These are phyloP conservation scores for Cercospora zeae-maydis DNA, from an alignment of 2,329 filamentous ascomycete species.

Conservation along the genomic window DNA sequence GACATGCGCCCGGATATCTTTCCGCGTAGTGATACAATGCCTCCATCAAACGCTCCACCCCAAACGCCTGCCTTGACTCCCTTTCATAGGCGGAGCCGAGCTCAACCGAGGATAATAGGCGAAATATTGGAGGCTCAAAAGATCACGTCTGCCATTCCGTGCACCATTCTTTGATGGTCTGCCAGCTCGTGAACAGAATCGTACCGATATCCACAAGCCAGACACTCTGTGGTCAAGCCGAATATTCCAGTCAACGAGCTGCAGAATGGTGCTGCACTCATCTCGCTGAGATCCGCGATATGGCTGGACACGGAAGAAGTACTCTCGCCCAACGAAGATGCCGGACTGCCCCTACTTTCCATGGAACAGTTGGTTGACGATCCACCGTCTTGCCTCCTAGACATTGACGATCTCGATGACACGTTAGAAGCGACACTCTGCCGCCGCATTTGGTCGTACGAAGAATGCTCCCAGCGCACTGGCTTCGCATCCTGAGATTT, in stretches of 20 bases:
- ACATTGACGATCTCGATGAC: slow-evolving; percentile 6
- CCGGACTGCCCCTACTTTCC: slow-evolving; percentile 11
- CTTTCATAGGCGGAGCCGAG: slow-evolving; percentile 3
- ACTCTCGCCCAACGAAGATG: slow-evolving; percentile 15
- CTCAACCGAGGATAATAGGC: slow-evolving; percentile 7
- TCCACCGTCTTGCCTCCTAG: slow-evolving; percentile 8
- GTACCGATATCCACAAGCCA: slow-evolving; percentile 27
- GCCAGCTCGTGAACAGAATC: slow-evolving; percentile 25
- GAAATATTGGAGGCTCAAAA: slow-evolving; percentile 10
- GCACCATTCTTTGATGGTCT: slow-evolving; percentile 23
- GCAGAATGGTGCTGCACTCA: slow-evolving; percentile 17
- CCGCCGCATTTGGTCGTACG: slow-evolving; percentile 7
- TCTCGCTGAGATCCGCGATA: slow-evolving; percentile 9
- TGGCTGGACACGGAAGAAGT: slow-evolving; percentile 4
- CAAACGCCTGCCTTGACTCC: not conserved
- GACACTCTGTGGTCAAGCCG: slow-evolving; percentile 17
- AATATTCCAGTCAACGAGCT: slow-evolving; percentile 14
- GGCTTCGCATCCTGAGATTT: slow-evolving; percentile 6
- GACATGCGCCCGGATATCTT: slow-evolving; percentile 1
- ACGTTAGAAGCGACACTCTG: slow-evolving; percentile 12
- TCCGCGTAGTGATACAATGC: not conserved
- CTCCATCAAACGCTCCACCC: not conserved
- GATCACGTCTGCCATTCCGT: slow-evolving; percentile 25
- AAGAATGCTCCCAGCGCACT: not conserved
- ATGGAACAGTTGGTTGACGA: slow-evolving; percentile 9